A percentile compares a stretch with the other conserved stretches of the same genome.
Evolutionary conservation across 371 early-diverging fungal species (phyloP).

Genomic region (Chytridiales sp.): DNA sequence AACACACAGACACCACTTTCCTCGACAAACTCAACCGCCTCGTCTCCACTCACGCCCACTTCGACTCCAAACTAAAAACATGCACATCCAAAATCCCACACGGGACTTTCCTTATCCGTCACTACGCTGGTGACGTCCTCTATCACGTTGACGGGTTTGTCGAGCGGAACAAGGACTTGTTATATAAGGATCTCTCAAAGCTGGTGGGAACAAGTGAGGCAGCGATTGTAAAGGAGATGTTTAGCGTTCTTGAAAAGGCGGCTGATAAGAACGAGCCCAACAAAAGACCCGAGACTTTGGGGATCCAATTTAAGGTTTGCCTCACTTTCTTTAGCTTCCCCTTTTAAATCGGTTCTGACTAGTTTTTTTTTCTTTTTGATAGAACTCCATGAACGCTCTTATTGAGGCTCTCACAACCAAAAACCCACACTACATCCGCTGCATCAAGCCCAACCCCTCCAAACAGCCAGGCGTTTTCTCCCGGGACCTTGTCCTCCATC

Average conservation of each 20-base stretch:
- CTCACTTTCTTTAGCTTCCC: constrained; percentile 1
- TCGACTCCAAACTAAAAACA: constrained; percentile 32
- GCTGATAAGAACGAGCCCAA: constrained; percentile 7
- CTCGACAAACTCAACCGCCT: constrained; percentile 37
- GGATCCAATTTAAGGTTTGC: constrained; percentile 26
- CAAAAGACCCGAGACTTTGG: constrained; percentile 36
- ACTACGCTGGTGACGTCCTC: constrained; percentile 58
- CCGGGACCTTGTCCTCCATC: constrained; percentile 88
- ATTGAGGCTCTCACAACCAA: constrained; percentile 27
- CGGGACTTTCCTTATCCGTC: constrained; percentile 47
- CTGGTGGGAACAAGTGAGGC: constrained; percentile 10
- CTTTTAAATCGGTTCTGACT: not conserved
- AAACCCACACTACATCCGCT: constrained; percentile 81
- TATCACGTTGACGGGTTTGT: constrained; percentile 56
- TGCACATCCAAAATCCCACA: constrained; percentile 22
- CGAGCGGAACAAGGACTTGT: constrained; percentile 55
- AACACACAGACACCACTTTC: constrained; percentile 36
- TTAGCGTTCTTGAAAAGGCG: constrained; percentile 15
- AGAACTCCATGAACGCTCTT: constrained; percentile 22
- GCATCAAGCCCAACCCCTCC: constrained; percentile 96
- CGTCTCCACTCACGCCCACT: constrained; percentile 23
- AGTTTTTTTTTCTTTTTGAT: constrained; percentile 4
- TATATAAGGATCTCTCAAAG: constrained; percentile 27
- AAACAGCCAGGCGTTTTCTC: constrained; percentile 90
- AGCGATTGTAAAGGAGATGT: constrained; percentile 28